Evolutionary conservation across 2,329 filamentous ascomycete genomes (phyloP).

Genomic region (Xylariomycetidae sp.): DNA sequence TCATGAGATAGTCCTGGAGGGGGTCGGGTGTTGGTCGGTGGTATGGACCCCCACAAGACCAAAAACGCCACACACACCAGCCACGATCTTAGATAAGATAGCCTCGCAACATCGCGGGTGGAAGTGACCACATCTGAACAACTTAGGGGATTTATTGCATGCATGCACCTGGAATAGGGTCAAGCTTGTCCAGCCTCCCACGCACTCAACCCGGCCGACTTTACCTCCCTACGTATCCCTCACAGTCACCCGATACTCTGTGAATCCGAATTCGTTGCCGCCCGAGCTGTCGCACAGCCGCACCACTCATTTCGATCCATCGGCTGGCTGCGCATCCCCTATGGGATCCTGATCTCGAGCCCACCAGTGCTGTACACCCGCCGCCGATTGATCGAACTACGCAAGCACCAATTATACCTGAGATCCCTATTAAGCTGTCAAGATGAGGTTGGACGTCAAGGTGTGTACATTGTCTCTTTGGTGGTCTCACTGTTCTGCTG

Average conservation of each 20-base stretch:
- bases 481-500: constrained; percentile 2
- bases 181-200: neutral
- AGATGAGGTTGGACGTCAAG: constrained; percentile 27
- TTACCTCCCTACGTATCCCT: neutral
- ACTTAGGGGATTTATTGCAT: neutral
- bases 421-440: constrained; percentile 6
- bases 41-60: too few relatives aligned
- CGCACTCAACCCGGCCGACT: neutral
- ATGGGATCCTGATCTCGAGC: too few relatives aligned
- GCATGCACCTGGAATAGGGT: neutral
- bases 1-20: too few relatives aligned
- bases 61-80: too few relatives aligned
- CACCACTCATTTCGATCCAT: neutral
- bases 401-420: neutral
- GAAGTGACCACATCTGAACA: neutral
- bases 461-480: constrained; percentile 13
- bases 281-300: neutral
- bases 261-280: neutral
- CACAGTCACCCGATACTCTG: neutral
- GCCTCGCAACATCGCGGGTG: neutral
- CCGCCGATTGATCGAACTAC: too few relatives aligned
- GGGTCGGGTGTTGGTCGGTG: too few relatives aligned
- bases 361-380: too few relatives aligned
- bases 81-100: neutral
- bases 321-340: neutral